Conservation (phyloP, 176 grass and related monocot species). For the Phyllostachys edulis region DNA sequence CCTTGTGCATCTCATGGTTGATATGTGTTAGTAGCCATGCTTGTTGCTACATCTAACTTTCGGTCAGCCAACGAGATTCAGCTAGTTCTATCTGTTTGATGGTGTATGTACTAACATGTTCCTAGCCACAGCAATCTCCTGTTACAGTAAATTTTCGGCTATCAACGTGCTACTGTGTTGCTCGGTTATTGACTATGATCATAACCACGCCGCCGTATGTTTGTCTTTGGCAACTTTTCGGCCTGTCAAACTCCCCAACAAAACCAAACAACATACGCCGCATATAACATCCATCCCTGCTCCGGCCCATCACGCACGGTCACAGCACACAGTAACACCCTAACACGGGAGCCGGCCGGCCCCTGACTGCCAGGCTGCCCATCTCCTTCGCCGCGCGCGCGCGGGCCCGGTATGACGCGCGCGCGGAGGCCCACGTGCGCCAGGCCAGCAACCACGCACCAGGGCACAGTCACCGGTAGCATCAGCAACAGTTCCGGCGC, state of each 20-base stretch:
- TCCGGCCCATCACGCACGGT: constrained; percentile 23
- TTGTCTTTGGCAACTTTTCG: background rate
- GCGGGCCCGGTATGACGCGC: constrained; percentile 10
- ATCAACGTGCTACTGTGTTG: background rate
- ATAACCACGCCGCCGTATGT: background rate
- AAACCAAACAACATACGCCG: background rate
- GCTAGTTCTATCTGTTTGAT: too few species aligned
- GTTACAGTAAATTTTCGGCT: too few species aligned
- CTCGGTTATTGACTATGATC: background rate
- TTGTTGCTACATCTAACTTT: too few species aligned
- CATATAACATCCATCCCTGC: background rate
- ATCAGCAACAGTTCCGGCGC: constrained; percentile 34
- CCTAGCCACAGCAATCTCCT: too few species aligned
- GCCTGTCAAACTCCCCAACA: background rate
- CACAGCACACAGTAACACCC: constrained; percentile 15
- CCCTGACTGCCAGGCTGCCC: background rate
- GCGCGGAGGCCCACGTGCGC: constrained; percentile 31
- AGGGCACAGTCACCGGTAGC: constrained; percentile 19
- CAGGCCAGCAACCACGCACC: background rate
- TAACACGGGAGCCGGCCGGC: background rate
- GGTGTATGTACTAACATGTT: too few species aligned
- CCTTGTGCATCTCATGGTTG: too few species aligned
- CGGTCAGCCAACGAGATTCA: too few species aligned
- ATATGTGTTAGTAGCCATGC: too few species aligned
- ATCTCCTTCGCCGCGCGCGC: background rate